These are phyloP conservation scores for Debaryomyces sp. DNA, from an alignment of 1,139 yeast genomes.

Conservation along the genomic window DNA sequence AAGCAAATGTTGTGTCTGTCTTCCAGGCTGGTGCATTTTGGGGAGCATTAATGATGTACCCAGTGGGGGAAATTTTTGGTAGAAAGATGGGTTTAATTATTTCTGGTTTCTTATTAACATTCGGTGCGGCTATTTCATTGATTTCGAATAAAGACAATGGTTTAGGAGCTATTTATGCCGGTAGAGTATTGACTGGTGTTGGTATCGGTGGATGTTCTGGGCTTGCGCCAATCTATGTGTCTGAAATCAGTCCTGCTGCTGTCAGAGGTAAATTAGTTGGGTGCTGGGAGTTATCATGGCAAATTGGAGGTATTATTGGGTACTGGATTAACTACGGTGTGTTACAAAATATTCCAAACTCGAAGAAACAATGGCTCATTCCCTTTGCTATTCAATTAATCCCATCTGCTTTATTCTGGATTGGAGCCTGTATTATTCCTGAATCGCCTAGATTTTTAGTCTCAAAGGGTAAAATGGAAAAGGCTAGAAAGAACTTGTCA, in stretches of 20 bases:
- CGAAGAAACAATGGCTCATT: conserved; percentile 34
- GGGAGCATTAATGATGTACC: conserved; percentile 32
- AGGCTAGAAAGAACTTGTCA: conserved; percentile 36
- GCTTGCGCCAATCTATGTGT: conserved; percentile 34
- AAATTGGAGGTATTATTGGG: conserved; percentile 51
- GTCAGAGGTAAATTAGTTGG: conserved; percentile 47
- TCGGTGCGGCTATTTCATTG: conserved; percentile 47
- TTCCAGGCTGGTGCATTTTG: conserved; percentile 41
- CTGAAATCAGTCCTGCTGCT: conserved; percentile 33
- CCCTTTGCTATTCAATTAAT: conserved; percentile 44
- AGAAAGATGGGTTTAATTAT: conserved; percentile 27
- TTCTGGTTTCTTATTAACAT: conserved; percentile 36
- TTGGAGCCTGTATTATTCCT: conserved; percentile 40
- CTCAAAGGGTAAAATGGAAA: conserved; percentile 32
- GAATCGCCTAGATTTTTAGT: conserved; percentile 55
- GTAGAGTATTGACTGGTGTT: conserved; percentile 37
- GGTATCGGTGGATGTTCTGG: conserved; percentile 40
- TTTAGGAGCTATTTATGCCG: conserved; percentile 38
- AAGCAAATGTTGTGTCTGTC: conserved; percentile 35
- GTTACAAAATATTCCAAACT: conserved; percentile 21
- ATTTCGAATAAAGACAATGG: conserved; percentile 23
- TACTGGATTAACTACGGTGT: conserved; percentile 49
- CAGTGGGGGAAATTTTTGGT: conserved; percentile 30
- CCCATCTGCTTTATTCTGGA: conserved; percentile 46
- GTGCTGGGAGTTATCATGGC: conserved; percentile 53